These are phyloP conservation scores for Cucumis cinereus DNA, from an alignment of 306 rosid species.

Conservation along the genomic window DNA sequence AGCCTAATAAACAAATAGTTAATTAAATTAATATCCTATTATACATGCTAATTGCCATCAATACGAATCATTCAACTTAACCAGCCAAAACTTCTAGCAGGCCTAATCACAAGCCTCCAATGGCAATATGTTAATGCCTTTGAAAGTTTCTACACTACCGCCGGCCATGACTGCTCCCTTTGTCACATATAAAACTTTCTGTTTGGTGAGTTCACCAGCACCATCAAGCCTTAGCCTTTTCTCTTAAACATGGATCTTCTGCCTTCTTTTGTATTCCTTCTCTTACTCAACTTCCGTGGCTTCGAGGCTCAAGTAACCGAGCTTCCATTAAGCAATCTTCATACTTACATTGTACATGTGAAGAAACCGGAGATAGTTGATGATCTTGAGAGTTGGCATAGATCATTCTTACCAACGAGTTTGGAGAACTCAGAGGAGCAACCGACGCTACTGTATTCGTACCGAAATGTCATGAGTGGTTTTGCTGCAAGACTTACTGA, in stretches of 20 bases:
- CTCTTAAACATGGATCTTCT: not conserved
- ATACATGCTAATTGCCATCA: not conserved
- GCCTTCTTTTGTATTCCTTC: not conserved
- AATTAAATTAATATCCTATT: not conserved
- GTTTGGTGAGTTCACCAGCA: not conserved
- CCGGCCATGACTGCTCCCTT: not conserved
- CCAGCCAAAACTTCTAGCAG: not conserved
- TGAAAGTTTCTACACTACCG: not conserved
- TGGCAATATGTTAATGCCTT: not conserved
- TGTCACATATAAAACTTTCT: not conserved
- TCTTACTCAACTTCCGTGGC: not conserved
- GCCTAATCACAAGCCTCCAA: conserved; percentile 1
- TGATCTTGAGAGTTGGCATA: conserved; percentile 40
- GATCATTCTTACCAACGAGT: conserved; percentile 39
- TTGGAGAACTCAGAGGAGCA: conserved; percentile 10
- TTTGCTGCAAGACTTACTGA: conserved; percentile 51
- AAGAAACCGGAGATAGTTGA: conserved; percentile 27
- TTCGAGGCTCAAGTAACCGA: not conserved
- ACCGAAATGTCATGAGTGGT: conserved; percentile 38
- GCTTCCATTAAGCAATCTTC: not conserved
- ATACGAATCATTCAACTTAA: not conserved
- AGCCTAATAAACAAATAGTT: not conserved
- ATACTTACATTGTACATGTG: conserved; percentile 44
- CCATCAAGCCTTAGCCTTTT: not conserved
- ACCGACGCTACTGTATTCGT: conserved; percentile 27